Evolutionary conservation across 2,329 filamentous ascomycete species (phyloP), one percentile per base, ranked within the genome.

Genomic region (Acephala macrosclerotiorum): DNA sequence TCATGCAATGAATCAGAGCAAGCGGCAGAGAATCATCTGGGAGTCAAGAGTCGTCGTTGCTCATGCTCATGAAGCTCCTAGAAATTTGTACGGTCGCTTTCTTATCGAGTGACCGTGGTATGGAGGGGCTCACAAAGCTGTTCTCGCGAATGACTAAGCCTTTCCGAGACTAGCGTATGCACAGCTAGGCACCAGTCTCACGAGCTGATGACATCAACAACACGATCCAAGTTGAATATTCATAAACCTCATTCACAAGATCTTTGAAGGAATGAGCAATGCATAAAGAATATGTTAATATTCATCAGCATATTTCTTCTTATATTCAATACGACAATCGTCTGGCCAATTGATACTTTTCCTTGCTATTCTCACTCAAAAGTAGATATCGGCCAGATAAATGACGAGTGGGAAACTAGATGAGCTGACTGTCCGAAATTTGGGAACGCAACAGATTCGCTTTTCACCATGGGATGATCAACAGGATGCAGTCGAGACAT

Each of bases 21-120:
- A 61, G 47, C 45, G 53, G 58, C 58, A 61, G 45, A 45, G 58
- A 61, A 61, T 25, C 26, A 53, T 61, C 45, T 35, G 33, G 49
- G 60, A 56, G 14, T 7, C 14, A 26, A 22, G 12, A 29, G 49
- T 33, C 60, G 36, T 45, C 22, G 11, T 45, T 47, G 45, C 12
- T 53, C 29, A n/a, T n/a, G n/a, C n/a, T 51, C 18, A 25, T 53
- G 58, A 60, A 53, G 58, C 45, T 61, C 58, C 26, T 33, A 58
- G 40, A 51, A 38, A 47, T 45, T 51, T 26, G 49, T 26, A 53
- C 26, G 20, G 45, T 20, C 18, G 45, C 45, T 49, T n/a, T 49
- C 57, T 63, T 61, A 60, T 55, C 59, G 60, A 63, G 22, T 20
- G 53, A 61, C 29, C 4, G 29, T 33, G 33, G 22, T 47, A 36